Percentiles rank a stretch among this genome's conserved stretches.
Conservation (phyloP, 225 moss, liverwort and hornwort genomes). For the Pleurozium schreberi region DNA sequence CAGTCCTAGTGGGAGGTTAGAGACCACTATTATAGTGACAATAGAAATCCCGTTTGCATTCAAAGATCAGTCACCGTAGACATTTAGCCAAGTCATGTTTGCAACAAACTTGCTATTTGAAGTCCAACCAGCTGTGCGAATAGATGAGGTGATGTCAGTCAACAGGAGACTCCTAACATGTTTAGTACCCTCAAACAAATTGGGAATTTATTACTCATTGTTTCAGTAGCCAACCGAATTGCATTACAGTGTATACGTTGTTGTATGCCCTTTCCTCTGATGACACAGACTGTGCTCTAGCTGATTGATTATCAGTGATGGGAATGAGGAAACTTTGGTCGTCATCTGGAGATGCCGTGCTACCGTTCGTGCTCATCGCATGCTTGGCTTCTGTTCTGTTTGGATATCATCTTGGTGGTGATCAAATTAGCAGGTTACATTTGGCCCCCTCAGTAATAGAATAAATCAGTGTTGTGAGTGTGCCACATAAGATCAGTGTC, state of each 20-base stretch:
- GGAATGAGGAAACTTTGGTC: constrained; percentile 28
- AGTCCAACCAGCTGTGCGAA: not conserved
- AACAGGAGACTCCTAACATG: not conserved
- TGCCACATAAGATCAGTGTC: not conserved
- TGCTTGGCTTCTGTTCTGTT: constrained; percentile 40
- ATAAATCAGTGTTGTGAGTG: not conserved
- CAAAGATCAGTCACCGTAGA: not conserved
- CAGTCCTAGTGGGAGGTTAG: not conserved
- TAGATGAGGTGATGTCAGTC: not conserved
- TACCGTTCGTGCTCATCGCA: constrained; percentile 41
- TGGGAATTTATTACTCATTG: not conserved
- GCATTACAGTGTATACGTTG: not conserved
- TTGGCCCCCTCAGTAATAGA: not conserved
- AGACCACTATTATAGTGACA: not conserved
- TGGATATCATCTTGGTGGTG: constrained; percentile 33
- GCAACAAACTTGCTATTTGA: not conserved
- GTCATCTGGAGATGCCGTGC: constrained; percentile 13
- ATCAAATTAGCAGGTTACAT: not conserved
- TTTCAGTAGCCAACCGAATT: not conserved
- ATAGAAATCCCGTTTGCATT: not conserved
- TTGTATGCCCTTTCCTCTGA: no score
- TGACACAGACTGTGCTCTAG: not conserved
- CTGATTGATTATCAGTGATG: not conserved
- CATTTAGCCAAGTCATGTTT: not conserved
- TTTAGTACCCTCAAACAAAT: not conserved